Evolutionary conservation across 441 rosid genomes (phyloP), one percentile per base, ranked within the genome.

Genomic region (Metrosideros polymorpha): DNA sequence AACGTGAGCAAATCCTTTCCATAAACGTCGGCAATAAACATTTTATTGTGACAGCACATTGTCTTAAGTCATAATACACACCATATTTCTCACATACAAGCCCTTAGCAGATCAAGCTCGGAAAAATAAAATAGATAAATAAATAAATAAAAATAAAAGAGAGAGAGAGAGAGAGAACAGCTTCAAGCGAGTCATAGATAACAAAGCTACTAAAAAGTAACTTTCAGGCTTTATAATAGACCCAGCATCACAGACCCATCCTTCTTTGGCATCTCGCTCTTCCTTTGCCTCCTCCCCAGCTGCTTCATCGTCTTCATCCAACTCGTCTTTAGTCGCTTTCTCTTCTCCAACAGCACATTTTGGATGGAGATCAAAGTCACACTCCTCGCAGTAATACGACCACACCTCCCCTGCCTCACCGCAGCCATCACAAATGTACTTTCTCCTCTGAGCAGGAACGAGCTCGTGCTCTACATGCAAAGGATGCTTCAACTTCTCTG

Each of bases 311-410:
- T 5, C 79, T 66, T 22, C 79, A 66, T 35, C 15, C 14, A 5
- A 12, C n/a, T 66, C 4, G 14, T 66, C 19, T 35, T 66, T 13
- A 29, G 84, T 13, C 7, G 59, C 89, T 85, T 92, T 91, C 55
- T 85, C 84, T 51, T 77, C 84, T 83, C 88, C 82, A 84, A 93
- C 59, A 47, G 94, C 92, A 88, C 98, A 96, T 59, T 91, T 92
- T 7, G 94, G 95, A 88, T 96, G 95, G 84, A 95, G 95, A 92
- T 93, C 93, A 52, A 93, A 96, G 88, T 96, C 92, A 22, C 98
- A 96, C 84, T 95, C 91, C 2, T 87, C 85, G 5, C 98, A 95
- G 82, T 77, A 83, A 86, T 89, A 95, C 19, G 98, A 88, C 96
- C 95, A 96, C 27, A 82, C 76, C 24, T 71, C 45, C 75, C 95